Evolutionary conservation across 768 basidiomycete species (phyloP).

Genomic region (Tricholoma hemisulphureum): DNA sequence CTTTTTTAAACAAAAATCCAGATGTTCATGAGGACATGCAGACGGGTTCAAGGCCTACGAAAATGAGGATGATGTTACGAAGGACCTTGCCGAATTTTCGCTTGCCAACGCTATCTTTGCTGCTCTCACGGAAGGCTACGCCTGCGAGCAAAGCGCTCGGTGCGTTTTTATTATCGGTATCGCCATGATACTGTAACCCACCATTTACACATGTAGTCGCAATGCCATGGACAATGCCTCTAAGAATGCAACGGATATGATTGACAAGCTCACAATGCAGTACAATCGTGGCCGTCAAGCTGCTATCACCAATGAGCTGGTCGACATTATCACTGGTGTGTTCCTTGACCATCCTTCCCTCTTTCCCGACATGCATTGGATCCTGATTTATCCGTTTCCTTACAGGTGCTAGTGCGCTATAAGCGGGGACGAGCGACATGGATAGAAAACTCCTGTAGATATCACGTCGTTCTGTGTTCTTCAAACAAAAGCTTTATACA

Average conservation of each 20-base stretch:
- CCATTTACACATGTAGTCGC: constrained; percentile 51
- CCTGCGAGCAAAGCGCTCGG: constrained; percentile 92
- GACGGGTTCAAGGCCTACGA: constrained; percentile 95
- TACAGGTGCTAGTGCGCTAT: constrained; percentile 47
- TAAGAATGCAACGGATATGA: constrained; percentile 98
- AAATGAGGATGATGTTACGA: constrained; percentile 94
- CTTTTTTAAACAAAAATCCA: background rate
- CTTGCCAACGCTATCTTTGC: constrained; percentile 96
- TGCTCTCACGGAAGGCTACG: constrained; percentile 91
- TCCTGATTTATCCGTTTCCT: background rate
- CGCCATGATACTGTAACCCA: background rate
- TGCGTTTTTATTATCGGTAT: constrained; percentile 31
- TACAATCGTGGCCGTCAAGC: constrained; percentile 99
- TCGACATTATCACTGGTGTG: constrained; percentile 88
- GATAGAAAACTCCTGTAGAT: constrained; percentile 15
- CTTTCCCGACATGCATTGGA: background rate
- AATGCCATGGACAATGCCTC: constrained; percentile 99
- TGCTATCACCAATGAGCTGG: constrained; percentile 93
- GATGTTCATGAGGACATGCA: constrained; percentile 22
- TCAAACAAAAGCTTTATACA: background rate
- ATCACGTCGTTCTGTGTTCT: background rate
- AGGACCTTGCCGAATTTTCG: constrained; percentile 92
- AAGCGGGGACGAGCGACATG: constrained; percentile 14
- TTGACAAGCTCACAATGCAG: constrained; percentile 80
- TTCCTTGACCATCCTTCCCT: constrained; percentile 6